phyloP scores from a whole-genome alignment of 2,329 filamentous ascomycete species.

The Fragosphaeria purpurea region DNA sequence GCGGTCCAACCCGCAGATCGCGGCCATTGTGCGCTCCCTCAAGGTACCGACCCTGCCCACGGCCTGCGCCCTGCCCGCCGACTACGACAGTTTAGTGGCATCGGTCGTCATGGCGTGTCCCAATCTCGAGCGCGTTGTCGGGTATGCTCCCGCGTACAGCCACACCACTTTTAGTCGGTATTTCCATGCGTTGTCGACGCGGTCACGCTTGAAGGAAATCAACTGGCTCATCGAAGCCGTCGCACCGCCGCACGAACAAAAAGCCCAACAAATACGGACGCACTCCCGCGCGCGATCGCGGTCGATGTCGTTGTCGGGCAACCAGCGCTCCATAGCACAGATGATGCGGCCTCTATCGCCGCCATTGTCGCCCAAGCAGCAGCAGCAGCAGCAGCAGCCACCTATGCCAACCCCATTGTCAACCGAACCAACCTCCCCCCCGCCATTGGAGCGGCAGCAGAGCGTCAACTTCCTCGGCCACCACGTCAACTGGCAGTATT shows the following conservation, averaged over 20 bases:
- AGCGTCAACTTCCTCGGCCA: slow-evolving; percentile 24
- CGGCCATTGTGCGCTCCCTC: slow-evolving; percentile 44
- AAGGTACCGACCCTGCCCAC: slow-evolving; percentile 39
- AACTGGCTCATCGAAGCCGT: slow-evolving; percentile 46
- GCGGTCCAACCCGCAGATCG: slow-evolving; percentile 41
- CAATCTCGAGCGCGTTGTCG: slow-evolving; percentile 49
- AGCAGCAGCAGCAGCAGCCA: neutral
- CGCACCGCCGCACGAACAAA: neutral
- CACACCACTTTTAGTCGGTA: slow-evolving; percentile 43
- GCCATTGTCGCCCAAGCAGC: neutral
- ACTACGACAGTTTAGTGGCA: slow-evolving; percentile 49
- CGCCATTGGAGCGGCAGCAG: slow-evolving; percentile 29
- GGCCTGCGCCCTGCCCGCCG: slow-evolving; percentile 24
- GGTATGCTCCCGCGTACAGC: slow-evolving; percentile 43
- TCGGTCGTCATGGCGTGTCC: slow-evolving; percentile 56
- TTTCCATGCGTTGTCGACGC: slow-evolving; percentile 49
- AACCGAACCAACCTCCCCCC: slow-evolving; percentile 17
- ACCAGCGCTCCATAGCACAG: neutral
- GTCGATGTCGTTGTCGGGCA: slow-evolving; percentile 5
- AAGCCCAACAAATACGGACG: neutral
- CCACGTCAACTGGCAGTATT: slow-evolving; percentile 45
- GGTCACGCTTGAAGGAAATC: slow-evolving; percentile 45
- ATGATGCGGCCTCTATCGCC: slow-evolving; percentile 2
- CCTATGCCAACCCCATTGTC: neutral
- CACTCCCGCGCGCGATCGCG: neutral